Evolutionary conservation across 768 basidiomycete species (phyloP).

Genomic region (Pholiota microspora): DNA sequence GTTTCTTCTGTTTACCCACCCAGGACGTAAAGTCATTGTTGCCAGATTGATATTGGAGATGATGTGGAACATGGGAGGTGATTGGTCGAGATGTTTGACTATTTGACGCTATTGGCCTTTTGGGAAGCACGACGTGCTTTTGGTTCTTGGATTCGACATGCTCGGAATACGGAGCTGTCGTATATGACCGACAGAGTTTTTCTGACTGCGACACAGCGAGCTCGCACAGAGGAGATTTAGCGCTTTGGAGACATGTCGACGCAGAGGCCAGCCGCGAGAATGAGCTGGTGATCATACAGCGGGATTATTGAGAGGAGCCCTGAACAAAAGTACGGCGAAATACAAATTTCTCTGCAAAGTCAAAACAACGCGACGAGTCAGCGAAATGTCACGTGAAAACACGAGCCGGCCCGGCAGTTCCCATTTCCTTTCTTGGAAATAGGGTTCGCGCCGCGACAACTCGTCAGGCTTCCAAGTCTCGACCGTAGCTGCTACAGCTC

Average conservation of each 20-base stretch:
- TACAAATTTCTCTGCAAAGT: neutral
- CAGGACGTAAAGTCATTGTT: too few species aligned
- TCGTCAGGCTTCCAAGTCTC: neutral
- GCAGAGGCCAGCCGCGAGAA: conserved; percentile 3
- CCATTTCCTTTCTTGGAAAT: conserved; percentile 7
- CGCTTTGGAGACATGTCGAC: conserved; percentile 5
- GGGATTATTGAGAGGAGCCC: neutral
- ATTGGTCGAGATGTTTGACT: neutral
- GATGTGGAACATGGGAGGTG: neutral
- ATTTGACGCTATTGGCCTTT: neutral
- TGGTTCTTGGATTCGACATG: neutral
- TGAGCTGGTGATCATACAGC: conserved; percentile 6
- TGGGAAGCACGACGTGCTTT: neutral
- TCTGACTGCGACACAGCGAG: neutral
- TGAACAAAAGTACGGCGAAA: neutral
- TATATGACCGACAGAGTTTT: neutral
- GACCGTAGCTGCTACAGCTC: neutral
- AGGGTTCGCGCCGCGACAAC: conserved; percentile 9
- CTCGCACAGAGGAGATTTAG: neutral
- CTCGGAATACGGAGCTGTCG: neutral
- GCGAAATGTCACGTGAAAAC: neutral
- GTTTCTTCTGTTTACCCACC: too few species aligned
- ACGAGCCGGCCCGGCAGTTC: conserved; percentile 3
- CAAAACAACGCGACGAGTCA: neutral
- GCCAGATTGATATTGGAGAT: neutral